Conservation (phyloP, 495 filamentous ascomycete species). For the Lichina pygmaea region DNA sequence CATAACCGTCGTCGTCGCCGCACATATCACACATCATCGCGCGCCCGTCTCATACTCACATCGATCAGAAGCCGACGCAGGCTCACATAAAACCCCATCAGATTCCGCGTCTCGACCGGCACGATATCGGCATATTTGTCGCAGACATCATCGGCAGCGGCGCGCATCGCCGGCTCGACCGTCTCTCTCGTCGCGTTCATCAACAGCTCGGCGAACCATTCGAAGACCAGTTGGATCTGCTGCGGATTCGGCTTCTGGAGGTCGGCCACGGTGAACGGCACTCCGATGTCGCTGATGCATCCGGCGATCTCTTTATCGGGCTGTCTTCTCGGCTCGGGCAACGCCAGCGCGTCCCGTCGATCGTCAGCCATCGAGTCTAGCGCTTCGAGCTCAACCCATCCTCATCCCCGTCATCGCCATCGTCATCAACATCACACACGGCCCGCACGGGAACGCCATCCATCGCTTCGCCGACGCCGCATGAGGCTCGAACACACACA, state of each 20-base stretch:
- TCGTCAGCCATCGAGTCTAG: not conserved
- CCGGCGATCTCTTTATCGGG: slow-evolving; percentile 75
- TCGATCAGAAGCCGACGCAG: slow-evolving; percentile 51
- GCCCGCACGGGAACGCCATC: too few relatives aligned
- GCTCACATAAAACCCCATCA: slow-evolving; percentile 78
- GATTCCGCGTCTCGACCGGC: slow-evolving; percentile 60
- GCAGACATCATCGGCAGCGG: slow-evolving; percentile 61
- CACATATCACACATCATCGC: not conserved
- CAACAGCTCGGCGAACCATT: slow-evolving; percentile 85
- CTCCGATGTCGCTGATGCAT: slow-evolving; percentile 89
- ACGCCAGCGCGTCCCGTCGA: slow-evolving; percentile 7
- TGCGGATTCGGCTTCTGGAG: slow-evolving; percentile 79
- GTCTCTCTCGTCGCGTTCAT: slow-evolving; percentile 78
- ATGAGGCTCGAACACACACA: too few relatives aligned
- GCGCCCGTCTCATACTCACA: slow-evolving; percentile 11
- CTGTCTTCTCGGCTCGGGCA: slow-evolving; percentile 10
- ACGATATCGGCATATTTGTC: slow-evolving; percentile 51
- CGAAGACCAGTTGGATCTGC: slow-evolving; percentile 85
- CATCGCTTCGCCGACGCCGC: too few relatives aligned
- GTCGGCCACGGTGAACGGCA: slow-evolving; percentile 67
- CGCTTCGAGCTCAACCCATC: not conserved
- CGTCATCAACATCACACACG: not conserved
- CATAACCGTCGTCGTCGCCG: too few relatives aligned
- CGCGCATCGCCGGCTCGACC: slow-evolving; percentile 82
- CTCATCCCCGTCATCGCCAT: not conserved